Base-by-base conservation (phyloP, 129 eudicot genomes). In the Centella asiatica region DNA sequence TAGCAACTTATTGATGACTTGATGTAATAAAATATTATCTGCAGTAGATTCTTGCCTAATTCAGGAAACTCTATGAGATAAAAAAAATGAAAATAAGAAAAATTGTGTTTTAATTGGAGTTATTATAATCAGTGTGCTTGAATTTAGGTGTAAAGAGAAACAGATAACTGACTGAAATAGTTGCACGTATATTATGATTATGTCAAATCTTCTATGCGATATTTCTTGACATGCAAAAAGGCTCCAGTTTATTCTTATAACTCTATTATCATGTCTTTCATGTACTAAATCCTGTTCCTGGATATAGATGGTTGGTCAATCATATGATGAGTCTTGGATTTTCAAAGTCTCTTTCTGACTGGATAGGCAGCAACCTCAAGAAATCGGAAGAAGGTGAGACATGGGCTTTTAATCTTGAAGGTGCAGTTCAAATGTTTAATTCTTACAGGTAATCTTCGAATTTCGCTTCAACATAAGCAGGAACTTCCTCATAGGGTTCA, bases 331-430 rank as follows among this genome's bases (percentile, higher is more conserved):
- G 78, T 64, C 81, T 85, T 25, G 99, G 96, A 28, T 93, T 87
- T 74, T 80, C 99, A 14, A 80, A 67, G 77, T 80, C 96, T 27
- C 66, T 93, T 60, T 84, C 99, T 22, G 79, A 87, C 42, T 93
- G 99, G 99, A 52, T 93, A 22, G 99, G 95, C 44, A 93, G 86
- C 67, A 93, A 88, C 73, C 85, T 93, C 23, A 82, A 81, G 73
- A 82, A 72, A 64, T 80, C 95, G 5, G 90, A 81, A 68, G 95
- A 80, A 46, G 79, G 77, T 4, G 72, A 71, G 72, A 87, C 88
- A 34, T 93, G 95, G 95, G 81, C 81, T 13, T 87, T 93, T 57
- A 77, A 93, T 83, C 88, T 93, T 37, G 96, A 87, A 37, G 96
- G 88, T 37, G 92, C 92, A 20, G 23, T 82, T 34, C 78, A 88